These are phyloP conservation scores for Starmerella floricola DNA, from an alignment of 805 yeast species.

Conservation along the genomic window DNA sequence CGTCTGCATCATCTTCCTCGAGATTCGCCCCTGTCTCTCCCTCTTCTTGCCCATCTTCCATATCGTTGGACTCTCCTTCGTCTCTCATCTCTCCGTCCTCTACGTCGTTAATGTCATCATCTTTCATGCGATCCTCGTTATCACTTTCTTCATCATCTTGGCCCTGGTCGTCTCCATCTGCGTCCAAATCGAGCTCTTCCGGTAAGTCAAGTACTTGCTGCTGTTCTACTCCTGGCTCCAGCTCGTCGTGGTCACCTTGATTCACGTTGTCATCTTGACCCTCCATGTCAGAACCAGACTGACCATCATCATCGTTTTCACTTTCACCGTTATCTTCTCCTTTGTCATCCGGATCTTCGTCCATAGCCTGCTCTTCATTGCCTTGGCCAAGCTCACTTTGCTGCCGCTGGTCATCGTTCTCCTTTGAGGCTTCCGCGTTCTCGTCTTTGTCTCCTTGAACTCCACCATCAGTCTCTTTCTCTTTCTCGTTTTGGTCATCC, in stretches of 20 bases:
- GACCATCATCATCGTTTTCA: slow-evolving; percentile 13
- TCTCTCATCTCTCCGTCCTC: slow-evolving; percentile 28
- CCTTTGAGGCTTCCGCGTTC: slow-evolving; percentile 28
- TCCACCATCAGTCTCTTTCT: slow-evolving; percentile 66
- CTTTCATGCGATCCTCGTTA: slow-evolving; percentile 32
- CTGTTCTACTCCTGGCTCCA: slow-evolving; percentile 69
- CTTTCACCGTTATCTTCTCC: slow-evolving; percentile 47
- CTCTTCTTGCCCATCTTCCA: slow-evolving; percentile 20
- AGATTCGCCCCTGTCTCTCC: slow-evolving; percentile 24
- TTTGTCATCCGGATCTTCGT: slow-evolving; percentile 54
- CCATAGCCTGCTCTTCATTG: slow-evolving; percentile 42
- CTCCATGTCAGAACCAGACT: slow-evolving; percentile 45
- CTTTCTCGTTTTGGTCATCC: slow-evolving; percentile 49
- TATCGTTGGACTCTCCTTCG: slow-evolving; percentile 23
- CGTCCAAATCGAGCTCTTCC: slow-evolving; percentile 80
- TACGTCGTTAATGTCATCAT: slow-evolving; percentile 27
- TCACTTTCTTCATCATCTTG: slow-evolving; percentile 34
- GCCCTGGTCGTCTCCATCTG: slow-evolving; percentile 43
- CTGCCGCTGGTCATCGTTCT: slow-evolving; percentile 24
- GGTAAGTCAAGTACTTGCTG: slow-evolving; percentile 80
- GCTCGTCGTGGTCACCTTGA: slow-evolving; percentile 39
- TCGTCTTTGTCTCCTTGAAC: slow-evolving; percentile 36
- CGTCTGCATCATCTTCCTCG: slow-evolving; percentile 21
- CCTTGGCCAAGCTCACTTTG: slow-evolving; percentile 36
- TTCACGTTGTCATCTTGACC: slow-evolving; percentile 34